Evolutionary conservation across 2,329 filamentous ascomycete genomes (phyloP), one percentile per base, ranked within the genome.

Genomic region (Neopestalotiopsis sp.): DNA sequence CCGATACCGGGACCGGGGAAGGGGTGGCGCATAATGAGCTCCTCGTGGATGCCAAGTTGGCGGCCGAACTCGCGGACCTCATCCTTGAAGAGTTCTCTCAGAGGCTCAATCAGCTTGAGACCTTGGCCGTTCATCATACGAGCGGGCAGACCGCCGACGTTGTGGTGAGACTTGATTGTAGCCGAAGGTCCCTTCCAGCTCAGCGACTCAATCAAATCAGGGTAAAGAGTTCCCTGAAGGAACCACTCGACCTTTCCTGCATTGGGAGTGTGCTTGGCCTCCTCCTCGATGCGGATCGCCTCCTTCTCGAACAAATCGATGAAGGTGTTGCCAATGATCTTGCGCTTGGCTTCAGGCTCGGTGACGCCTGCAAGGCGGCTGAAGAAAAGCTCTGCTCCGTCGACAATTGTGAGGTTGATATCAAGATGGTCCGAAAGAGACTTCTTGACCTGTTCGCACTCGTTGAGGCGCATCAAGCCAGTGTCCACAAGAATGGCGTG

Each of bases 351-450:
- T 82, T 98, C 95, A 0, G 95, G 95, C 38, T 90, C 94, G 0
- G 83, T 84, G 32, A 97, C 89, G 20, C 94, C 95, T 72, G 89
- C 88, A 1, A 98, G 89, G 30, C 90, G 86, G 38, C 83, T 83
- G n/a, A 98, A 85, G 85, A 98, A 98, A 32, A 88, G 84, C 70
- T 97, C 86, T 10, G 88, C 87, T 0, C 90, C 94, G 78, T 98
- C 92, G 1, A 97, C 89, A 34, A 98, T 91, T 0, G 93, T 97
- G 2, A 98, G 86, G 80, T 97, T 96, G 80, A 98, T 97, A 1
- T 93, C 93, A 0, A 98, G 88, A 73, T 96, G 91, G 76, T 94
- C 80, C 1, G 87, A 86, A 2, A 98, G 88, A 0, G 90, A 95
- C 80, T 94, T 85, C 81, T 97, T 91, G 66, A 98, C 96, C 75